Base-by-base conservation (phyloP, 306 rosid genomes). In the Prinsepia uniflora region DNA sequence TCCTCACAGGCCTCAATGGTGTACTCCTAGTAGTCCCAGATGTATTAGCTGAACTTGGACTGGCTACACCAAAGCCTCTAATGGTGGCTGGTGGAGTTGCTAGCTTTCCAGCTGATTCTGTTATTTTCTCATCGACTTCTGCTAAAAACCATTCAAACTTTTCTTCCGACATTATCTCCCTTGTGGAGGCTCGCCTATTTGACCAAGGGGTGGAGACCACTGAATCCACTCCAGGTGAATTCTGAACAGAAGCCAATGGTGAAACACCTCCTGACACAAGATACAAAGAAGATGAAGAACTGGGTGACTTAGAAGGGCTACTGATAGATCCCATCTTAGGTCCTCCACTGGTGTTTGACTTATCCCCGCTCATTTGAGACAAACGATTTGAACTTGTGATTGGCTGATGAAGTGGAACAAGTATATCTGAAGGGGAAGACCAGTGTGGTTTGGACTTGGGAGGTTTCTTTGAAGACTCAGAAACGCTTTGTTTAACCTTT, bases 1-100 rank as follows among this genome's bases (percentile, higher is more conserved):
- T 94, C 82, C 97, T 87, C 83, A 90, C 98, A 58, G 90, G 89
- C 85, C 98, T 89, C 89, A 90, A 78, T 43, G 98, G 96, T 20
- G 92, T 89, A 75, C 81, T 82, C 85, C 99, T 89, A 49, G 88
- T 79, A 70, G 88, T 80, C 75, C 95, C 97, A 65, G 99, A 84
- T 45, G 96, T 87, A 81, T 79, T 89, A 55, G 84, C 83, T 46
- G 99, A 83, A 67, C 86, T 83, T 17, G 96, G 95, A 81, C 90
- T 94, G 73, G 74, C 79, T 47, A 87, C 67, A 73, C 95, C 88
- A 82, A 90, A 89, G 72, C 92, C 80, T 61, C 95, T 78, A 65
- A 84, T 67, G 10, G 90, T 87, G 66, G 95, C 92, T 18, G 99
- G 91, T n/a, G 99, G 99, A 54, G 97, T 94, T 15, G 96, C 87